Conservation (phyloP, 2,329 filamentous ascomycete species). For the Geoglossum cookeanum region DNA sequence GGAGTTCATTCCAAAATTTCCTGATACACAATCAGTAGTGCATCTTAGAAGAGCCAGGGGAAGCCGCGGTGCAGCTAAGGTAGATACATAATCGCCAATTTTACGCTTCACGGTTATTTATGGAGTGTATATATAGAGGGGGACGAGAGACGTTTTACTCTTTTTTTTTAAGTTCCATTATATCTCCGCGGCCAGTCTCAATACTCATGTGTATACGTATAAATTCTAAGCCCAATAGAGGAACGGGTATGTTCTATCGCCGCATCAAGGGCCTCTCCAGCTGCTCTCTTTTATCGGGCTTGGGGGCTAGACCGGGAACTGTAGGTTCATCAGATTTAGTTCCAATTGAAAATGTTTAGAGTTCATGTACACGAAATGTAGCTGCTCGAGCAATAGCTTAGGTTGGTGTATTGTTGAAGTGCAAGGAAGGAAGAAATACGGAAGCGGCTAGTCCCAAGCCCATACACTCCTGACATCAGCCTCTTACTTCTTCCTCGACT, state of each 20-base stretch:
- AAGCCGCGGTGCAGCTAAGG: neutral
- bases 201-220: neutral
- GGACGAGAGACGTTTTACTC: neutral
- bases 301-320: too few relatives aligned
- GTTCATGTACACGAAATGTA: neutral
- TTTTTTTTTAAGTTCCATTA: neutral
- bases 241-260: neutral
- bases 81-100: neutral
- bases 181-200: neutral
- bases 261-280: neutral
- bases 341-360: too few relatives aligned
- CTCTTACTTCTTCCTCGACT: neutral
- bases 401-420: neutral
- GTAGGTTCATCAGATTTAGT: too few relatives aligned
- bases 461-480: neutral
- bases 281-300: neutral
- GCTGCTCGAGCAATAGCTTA: neutral
- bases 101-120: neutral
- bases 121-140: neutral
- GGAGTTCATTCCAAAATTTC: constrained; percentile 72
- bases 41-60: neutral
- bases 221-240: neutral
- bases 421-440: neutral
- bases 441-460: neutral
- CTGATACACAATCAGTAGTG: constrained; percentile 59